Percentiles rank a stretch among this genome's conserved stretches.
Evolutionary conservation across 768 basidiomycete species (phyloP).

Genomic region (Lactarius psammicola): DNA sequence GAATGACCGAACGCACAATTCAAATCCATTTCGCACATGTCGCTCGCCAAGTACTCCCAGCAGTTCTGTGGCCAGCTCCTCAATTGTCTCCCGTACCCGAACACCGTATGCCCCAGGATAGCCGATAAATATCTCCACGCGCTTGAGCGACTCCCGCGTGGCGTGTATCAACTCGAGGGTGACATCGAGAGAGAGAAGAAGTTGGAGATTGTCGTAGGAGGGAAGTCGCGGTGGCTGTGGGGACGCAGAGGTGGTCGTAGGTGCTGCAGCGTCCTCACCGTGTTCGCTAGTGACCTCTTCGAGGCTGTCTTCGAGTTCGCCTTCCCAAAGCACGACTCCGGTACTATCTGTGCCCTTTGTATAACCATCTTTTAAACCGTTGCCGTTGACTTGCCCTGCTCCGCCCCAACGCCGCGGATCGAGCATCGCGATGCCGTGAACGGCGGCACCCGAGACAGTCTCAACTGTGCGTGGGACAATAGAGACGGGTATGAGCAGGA

Average conservation of each 20-base stretch:
- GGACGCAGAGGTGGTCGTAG: conserved; percentile 29
- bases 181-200: conserved; percentile 87
- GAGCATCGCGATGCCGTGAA: conserved; percentile 83
- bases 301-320: conserved; percentile 19
- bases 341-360: conserved; percentile 23
- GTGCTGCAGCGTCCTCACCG: conserved; percentile 22
- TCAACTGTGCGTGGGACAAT: conserved; percentile 81
- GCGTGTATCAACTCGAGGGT: conserved; percentile 92
- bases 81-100: conserved; percentile 87
- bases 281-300: conserved; percentile 17
- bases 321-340: conserved; percentile 26
- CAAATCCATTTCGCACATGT: conserved; percentile 81
- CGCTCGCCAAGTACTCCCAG: conserved; percentile 72
- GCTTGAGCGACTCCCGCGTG: conserved; percentile 86
- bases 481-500: conserved; percentile 89
- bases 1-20: conserved; percentile 30
- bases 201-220: conserved; percentile 62
- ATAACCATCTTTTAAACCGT: conserved; percentile 23
- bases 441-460: conserved; percentile 72
- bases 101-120: conserved; percentile 88
- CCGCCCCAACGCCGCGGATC: conserved; percentile 87
- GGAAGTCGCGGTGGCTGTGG: conserved; percentile 29
- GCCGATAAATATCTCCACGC: conserved; percentile 83
- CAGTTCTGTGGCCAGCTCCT: conserved; percentile 88
- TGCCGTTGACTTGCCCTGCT: conserved; percentile 27